Evolutionary conservation across 176 grass and related monocot species (phyloP), one percentile per base, ranked within the genome.

Genomic region (Poa pratensis): DNA sequence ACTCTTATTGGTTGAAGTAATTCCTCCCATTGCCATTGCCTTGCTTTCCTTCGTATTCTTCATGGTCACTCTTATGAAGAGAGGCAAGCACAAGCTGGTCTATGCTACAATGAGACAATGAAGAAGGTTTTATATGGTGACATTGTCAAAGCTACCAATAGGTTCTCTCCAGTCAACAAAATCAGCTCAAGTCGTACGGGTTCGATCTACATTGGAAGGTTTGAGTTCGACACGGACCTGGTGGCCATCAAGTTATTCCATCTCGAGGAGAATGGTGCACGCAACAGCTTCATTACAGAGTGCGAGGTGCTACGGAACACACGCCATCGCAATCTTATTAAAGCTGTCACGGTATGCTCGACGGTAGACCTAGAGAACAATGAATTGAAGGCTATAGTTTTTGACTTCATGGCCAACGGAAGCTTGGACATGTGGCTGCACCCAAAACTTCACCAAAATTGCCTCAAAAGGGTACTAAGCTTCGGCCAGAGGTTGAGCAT

Each of bases 351-450:
- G 2, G 19, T 67, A 43, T 87, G 86, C 51, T 87, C 86, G 0
- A 83, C 80, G 22, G 80, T 88, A 5, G 52, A 83, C 58, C 26
- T 55, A 20, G 80, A 83, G 1, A 88, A 83, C 37, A 77, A 82
- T 19, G 86, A 87, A 37, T 82, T 87, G 20, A 87, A 87, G 18
- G 86, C 86, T 69, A 6, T 87, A 64, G 10, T 76, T 7, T 82
- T 69, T 0, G 26, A 87, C 19, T 87, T 87, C 61, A 87, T 87
- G 86, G 79, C 79, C 12, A 87, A 87, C 15, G 86, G 86, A 18
- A 82, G 71, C 62, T 2, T 83, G 2, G 86, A 88, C n/a, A 88
- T 70, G 63, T 88, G 73, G 73, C 1, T 88, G 9, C 86, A 88
- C 4, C 27, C 63, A 27, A 83, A 46, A 51, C 28, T 77, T 1